Conservation (phyloP, 305 asterid genomes). For the Caryopteris hybrid region DNA sequence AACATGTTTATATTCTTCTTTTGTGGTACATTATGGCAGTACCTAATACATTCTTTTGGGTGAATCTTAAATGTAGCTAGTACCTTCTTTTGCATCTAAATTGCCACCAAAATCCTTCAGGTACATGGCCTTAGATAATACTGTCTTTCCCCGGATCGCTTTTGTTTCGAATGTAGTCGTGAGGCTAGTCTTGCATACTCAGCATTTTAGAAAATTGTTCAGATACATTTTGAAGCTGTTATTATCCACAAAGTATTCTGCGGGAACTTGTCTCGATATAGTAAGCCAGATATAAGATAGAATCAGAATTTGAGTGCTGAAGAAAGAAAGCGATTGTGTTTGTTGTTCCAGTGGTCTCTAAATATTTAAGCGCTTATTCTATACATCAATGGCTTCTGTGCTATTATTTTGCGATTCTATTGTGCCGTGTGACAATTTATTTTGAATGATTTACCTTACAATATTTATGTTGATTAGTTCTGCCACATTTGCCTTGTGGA, state of each 20-base stretch:
- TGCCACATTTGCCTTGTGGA: background rate
- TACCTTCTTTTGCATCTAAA: background rate
- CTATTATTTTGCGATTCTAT: conserved; percentile 4
- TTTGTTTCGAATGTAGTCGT: conserved; percentile 3
- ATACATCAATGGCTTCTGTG: background rate
- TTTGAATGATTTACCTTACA: conserved; percentile 5
- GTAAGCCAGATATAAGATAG: conserved; percentile 9
- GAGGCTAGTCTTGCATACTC: background rate
- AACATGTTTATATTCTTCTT: conserved; percentile 1
- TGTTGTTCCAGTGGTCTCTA: background rate
- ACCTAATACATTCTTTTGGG: conserved; percentile 6
- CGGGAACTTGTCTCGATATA: conserved; percentile 4
- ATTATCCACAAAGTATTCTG: background rate
- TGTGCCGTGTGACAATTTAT: background rate
- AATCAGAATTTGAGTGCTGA: background rate
- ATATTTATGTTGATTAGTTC: conserved; percentile 3
- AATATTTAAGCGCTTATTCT: background rate
- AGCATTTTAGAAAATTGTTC: background rate
- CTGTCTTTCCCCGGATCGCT: background rate
- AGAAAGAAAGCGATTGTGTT: background rate
- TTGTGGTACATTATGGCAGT: background rate
- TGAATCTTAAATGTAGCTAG: background rate
- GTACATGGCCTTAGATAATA: conserved; percentile 4
- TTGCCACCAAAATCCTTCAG: conserved; percentile 6
- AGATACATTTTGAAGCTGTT: background rate